Evolutionary conservation across 2,329 filamentous ascomycete genomes (phyloP), one percentile per base, ranked within the genome.

Genomic region (Coniochaeta hoffmannii): DNA sequence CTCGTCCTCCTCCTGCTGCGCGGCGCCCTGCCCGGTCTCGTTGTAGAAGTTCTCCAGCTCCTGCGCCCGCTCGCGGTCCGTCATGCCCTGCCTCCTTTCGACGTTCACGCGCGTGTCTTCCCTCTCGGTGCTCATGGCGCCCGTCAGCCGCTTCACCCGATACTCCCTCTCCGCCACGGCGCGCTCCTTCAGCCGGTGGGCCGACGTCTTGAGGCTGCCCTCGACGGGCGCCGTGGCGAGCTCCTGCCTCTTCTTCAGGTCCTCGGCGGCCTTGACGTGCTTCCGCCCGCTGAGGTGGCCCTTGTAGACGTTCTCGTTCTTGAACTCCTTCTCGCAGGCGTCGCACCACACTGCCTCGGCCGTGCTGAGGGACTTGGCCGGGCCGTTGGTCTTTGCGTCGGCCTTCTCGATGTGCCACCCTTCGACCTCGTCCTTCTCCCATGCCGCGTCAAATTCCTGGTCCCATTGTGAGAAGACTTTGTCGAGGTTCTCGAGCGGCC

Each of bases 61-160:
- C 71, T 96, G 90, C 66, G 95, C 89, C 14, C 94, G 87, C 70
- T 99, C 94, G 31, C 91, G 86, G 68, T 97, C 93, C 3, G 94
- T 99, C 91, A 99, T 96, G 61, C 93, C 93, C 69, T 95, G 90
- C 70, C 90, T 94, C 53, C 94, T 88, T 78, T 99, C 95, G 11
- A 97, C 91, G 65, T 99, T 97, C 64, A 94, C 87, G 51, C 89
- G 83, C 0, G 94, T 97, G 66, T 96, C 93, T 69, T 88, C 82
- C 56, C 93, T 87, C 67, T 96, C 90, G 14, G 87, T 88, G 67
- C 89, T 87, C 83, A 99, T 94, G 4, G 88, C 83, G 50, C 86
- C 81, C 10, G 90, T 85, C 7, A 99, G 79, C 54, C 87, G 88
- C 67, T 87, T 88, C 53, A 97, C 81, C 17, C 90, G 84, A 69